These are phyloP conservation scores for Lentinula novae-zelandiae DNA, from an alignment of 1,284 basidiomycete genomes.

Conservation along the genomic window DNA sequence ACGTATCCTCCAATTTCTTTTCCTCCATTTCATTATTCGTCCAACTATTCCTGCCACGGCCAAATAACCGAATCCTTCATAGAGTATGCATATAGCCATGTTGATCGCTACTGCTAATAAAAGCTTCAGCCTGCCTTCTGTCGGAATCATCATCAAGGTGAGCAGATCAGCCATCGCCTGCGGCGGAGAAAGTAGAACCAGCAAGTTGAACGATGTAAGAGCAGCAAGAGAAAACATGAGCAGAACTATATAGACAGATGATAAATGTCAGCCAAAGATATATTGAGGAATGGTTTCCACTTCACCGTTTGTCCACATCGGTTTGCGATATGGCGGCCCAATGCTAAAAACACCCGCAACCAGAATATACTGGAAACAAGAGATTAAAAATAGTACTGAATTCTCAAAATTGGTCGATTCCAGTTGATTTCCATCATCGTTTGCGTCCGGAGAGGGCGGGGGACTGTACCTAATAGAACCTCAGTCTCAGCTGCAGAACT, in stretches of 20 bases:
- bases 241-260: constrained; percentile 46
- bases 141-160: constrained; percentile 77
- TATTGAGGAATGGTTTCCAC: constrained; percentile 21
- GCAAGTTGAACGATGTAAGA: constrained; percentile 69
- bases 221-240: constrained; percentile 71
- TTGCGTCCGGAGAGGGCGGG: constrained; percentile 49
- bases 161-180: constrained; percentile 61
- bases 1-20: constrained; percentile 43
- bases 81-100: constrained; percentile 69
- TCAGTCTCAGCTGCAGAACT: not conserved
- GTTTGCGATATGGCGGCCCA: constrained; percentile 92
- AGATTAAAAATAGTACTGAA: constrained; percentile 88
- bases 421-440: constrained; percentile 68
- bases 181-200: constrained; percentile 74
- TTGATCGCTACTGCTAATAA: constrained; percentile 74
- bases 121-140: constrained; percentile 67
- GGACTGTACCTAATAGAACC: constrained; percentile 54
- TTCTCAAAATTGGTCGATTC: constrained; percentile 95
- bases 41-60: constrained; percentile 58
- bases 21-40: constrained; percentile 38
- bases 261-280: constrained; percentile 9
- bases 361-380: constrained; percentile 98
- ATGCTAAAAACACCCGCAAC: constrained; percentile 97
- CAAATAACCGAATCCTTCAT: constrained; percentile 76
- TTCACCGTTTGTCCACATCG: constrained; percentile 92